Evolutionary conservation across 768 basidiomycete genomes (phyloP).

Genomic region (Pisolithus marmoratus): DNA sequence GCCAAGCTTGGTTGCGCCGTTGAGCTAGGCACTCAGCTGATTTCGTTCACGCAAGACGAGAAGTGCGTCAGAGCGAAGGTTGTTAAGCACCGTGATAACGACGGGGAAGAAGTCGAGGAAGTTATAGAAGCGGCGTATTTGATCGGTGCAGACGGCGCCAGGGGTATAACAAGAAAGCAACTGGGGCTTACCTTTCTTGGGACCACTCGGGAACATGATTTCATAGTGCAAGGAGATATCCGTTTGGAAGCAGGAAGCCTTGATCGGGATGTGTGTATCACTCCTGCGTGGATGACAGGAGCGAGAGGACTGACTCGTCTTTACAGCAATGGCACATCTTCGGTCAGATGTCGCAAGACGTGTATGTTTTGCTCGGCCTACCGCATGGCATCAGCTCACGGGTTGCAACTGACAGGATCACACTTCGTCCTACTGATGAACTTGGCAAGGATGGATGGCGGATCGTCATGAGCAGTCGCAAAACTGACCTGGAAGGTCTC

Average conservation of each 20-base stretch:
- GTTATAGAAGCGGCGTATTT: conserved; percentile 27
- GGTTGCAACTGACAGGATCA: conserved; percentile 1
- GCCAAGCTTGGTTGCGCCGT: too few species aligned
- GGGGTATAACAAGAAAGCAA: conserved; percentile 31
- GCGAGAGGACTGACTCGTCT: not conserved
- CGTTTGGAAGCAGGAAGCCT: conserved; percentile 24
- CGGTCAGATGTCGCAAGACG: conserved; percentile 2
- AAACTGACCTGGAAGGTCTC: conserved; percentile 11
- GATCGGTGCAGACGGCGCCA: conserved; percentile 39
- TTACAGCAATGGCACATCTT: conserved; percentile 21
- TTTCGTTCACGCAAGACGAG: too few species aligned
- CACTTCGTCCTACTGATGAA: conserved; percentile 11
- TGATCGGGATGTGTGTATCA: conserved; percentile 16
- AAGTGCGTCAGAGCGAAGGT: conserved; percentile 12
- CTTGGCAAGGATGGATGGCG: conserved; percentile 18
- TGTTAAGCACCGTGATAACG: conserved; percentile 30
- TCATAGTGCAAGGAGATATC: conserved; percentile 33
- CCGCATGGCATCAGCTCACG: not conserved
- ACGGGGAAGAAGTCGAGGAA: conserved; percentile 35
- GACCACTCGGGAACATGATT: conserved; percentile 26
- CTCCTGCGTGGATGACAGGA: not conserved
- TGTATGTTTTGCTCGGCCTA: not conserved
- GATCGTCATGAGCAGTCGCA: conserved; percentile 3
- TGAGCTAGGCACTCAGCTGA: too few species aligned
- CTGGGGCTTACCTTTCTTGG: conserved; percentile 40